Evolutionary conservation across 306 rosid genomes (phyloP).

Genomic region (Vigna reflexopilosa): DNA sequence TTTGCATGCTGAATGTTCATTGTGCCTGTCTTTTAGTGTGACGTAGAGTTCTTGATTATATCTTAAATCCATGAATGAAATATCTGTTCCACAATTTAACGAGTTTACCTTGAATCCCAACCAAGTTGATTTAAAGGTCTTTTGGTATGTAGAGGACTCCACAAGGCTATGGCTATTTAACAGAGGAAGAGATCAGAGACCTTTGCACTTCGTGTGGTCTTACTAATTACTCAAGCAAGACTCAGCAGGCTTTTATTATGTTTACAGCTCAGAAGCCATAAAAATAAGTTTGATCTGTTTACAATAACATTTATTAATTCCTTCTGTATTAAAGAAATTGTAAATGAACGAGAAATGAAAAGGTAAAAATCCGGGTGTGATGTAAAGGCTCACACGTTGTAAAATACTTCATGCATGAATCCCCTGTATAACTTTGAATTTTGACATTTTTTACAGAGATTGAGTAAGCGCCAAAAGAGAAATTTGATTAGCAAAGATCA

Average conservation of each 20-base stretch:
- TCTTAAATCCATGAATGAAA: background rate
- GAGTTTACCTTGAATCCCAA: conserved; percentile 30
- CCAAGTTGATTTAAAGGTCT: background rate
- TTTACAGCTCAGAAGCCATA: conserved; percentile 79
- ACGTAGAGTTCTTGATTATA: background rate
- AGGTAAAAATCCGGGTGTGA: conserved; percentile 40
- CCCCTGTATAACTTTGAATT: conserved; percentile 1
- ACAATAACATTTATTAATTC: conserved; percentile 39
- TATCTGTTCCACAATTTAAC: conserved; percentile 1
- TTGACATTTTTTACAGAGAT: conserved; percentile 4
- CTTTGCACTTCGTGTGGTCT: conserved; percentile 83
- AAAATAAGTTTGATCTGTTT: conserved; percentile 44
- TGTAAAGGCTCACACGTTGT: conserved; percentile 42
- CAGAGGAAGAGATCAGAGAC: conserved; percentile 73
- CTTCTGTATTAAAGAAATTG: conserved; percentile 33
- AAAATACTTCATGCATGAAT: conserved; percentile 28
- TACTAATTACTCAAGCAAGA: conserved; percentile 74
- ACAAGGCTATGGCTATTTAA: conserved; percentile 57
- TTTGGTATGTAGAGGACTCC: conserved; percentile 54
- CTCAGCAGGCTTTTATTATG: conserved; percentile 77
- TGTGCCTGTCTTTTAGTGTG: background rate
- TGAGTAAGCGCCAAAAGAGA: background rate
- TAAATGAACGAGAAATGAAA: conserved; percentile 42
- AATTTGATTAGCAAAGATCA: background rate
- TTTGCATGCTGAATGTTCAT: conserved; percentile 31